Evolutionary conservation across 345 rosid genomes (phyloP).

Genomic region (Boechera stricta): DNA sequence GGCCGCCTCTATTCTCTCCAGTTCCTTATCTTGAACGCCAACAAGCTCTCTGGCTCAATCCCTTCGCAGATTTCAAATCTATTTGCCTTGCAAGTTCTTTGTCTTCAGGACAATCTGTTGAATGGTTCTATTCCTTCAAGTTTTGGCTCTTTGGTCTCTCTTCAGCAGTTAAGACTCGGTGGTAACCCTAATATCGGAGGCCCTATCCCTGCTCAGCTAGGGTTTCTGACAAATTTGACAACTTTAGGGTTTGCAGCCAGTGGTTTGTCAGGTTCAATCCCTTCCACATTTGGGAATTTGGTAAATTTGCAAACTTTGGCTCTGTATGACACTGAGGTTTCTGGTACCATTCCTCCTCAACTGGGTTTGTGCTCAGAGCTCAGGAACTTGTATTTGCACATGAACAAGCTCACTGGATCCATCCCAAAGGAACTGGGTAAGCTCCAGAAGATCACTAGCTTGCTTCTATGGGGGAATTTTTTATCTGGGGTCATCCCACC

Average conservation of each 20-base stretch:
- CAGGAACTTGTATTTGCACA: constrained; percentile 87
- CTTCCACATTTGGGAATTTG: constrained; percentile 80
- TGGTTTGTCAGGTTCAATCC: constrained; percentile 82
- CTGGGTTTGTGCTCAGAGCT: constrained; percentile 78
- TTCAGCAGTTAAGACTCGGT: constrained; percentile 83
- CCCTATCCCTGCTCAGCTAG: constrained; percentile 76
- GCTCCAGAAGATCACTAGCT: constrained; percentile 87
- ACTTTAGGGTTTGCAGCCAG: constrained; percentile 94
- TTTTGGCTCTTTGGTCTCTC: constrained; percentile 73
- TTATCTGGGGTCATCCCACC: constrained; percentile 80
- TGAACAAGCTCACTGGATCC: constrained; percentile 92
- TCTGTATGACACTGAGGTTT: constrained; percentile 82
- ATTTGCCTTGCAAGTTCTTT: constrained; percentile 68
- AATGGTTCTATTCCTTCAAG: constrained; percentile 88
- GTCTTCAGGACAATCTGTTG: constrained; percentile 85
- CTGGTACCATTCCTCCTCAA: constrained; percentile 80
- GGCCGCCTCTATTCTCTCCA: constrained; percentile 80
- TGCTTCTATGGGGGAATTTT: constrained; percentile 89
- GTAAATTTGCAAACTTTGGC: constrained; percentile 86
- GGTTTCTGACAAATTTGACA: constrained; percentile 76
- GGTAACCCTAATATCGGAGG: constrained; percentile 87
- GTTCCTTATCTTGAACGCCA: constrained; percentile 83
- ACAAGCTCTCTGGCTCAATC: constrained; percentile 69
- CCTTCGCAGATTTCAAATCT: constrained; percentile 76
- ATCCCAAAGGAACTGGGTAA: constrained; percentile 80